Base-by-base conservation (phyloP, 2,329 filamentous ascomycete species). In the Colletotrichum sp. region DNA sequence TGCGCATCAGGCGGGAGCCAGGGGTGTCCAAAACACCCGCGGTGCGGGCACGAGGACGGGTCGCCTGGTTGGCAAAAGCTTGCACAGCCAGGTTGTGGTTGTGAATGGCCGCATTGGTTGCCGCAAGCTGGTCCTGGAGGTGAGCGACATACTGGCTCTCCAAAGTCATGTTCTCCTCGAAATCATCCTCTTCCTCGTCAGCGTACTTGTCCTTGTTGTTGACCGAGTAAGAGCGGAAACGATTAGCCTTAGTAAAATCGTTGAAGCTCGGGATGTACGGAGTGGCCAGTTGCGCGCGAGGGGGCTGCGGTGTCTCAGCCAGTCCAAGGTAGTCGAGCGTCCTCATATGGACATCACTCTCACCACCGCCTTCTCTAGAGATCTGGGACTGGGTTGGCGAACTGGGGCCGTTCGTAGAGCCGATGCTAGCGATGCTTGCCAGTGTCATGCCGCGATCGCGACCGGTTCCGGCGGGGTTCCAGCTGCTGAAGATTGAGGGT, bases 141-240 rank as follows among this genome's bases (percentile, higher is more conserved):
- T 89, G 87, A 30, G 91, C 92, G 72, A 93, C 90, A 76, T 92
- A 92, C 69, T 92, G 89, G 76, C 82, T 89, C 75, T 92, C 90
- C 60, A 91, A 86, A 24, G 86, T 85, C 70, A 91, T 82, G 74
- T 86, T 82, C 26, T 89, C 89, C 49, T 90, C 93, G 76, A 94
- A 95, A 18, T 95, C 93, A 76, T 96, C 94, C 30, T 96, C 94
- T 69, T 98, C 96, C 63, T 95, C 94, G 80, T 98, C 95, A 4
- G 95, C 96, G 81, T 99, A 99, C 84, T 97, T 98, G 84, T 99
- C 96, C 85, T 98, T 98, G 72, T 98, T 98, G 85, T 99, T 99
- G 79, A 99, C 97, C 1, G 97, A 99, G 85, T 98, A 99, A 3
- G 97, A 99, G 63, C 97, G 93, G 89, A 99, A 98, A 69, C 97